These are phyloP conservation scores for Parsonsia alboflavescens DNA, from an alignment of 257 asterid genomes.

Conservation along the genomic window DNA sequence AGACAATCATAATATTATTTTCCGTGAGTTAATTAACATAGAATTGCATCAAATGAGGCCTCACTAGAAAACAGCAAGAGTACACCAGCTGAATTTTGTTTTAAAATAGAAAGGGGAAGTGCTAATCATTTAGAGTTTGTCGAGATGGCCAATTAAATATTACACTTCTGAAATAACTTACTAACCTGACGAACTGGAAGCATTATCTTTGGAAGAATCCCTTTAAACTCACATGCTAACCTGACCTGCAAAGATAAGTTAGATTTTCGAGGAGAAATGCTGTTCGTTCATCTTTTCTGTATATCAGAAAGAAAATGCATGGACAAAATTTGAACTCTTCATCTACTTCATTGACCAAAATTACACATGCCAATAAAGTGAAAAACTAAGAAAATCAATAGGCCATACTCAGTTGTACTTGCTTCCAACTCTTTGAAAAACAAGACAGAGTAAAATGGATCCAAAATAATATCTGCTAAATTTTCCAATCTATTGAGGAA, in stretches of 20 bases:
- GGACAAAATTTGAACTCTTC: not conserved
- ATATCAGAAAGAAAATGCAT: not conserved
- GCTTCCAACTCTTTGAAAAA: not conserved
- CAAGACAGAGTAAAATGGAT: not conserved
- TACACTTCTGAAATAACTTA: not conserved
- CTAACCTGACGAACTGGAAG: slow-evolving; percentile 71
- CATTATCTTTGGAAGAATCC: slow-evolving; percentile 77
- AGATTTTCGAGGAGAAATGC: not conserved
- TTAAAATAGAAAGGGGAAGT: not conserved
- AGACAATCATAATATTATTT: not conserved
- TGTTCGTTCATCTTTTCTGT: not conserved
- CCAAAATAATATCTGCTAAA: not conserved
- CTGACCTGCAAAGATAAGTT: slow-evolving; percentile 50
- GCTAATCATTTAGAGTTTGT: not conserved
- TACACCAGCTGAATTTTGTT: not conserved
- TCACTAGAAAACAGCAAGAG: not conserved
- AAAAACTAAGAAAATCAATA: not conserved
- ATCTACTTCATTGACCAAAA: not conserved
- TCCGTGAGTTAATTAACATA: not conserved
- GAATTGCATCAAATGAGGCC: not conserved
- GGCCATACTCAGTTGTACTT: not conserved
- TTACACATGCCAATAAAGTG: not conserved
- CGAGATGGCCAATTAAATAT: not conserved
- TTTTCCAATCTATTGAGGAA: not conserved
- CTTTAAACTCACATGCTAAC: slow-evolving; percentile 67